Conservation (phyloP, 768 basidiomycete genomes). For the Baorangia bicolor region DNA sequence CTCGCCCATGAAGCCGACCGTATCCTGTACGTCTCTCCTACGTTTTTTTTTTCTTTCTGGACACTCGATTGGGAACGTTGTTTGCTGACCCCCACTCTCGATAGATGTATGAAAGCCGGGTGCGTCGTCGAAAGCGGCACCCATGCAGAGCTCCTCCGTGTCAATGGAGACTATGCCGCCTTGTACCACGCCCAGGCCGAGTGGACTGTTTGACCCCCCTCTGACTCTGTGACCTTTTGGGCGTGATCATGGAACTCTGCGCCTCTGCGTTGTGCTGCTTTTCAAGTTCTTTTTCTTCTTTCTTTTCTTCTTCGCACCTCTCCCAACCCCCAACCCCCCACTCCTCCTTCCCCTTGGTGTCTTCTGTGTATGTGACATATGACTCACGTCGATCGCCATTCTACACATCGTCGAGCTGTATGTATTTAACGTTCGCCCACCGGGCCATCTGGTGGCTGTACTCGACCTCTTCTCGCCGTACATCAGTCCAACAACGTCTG, state of each 20-base stretch:
- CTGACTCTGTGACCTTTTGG: too few species aligned
- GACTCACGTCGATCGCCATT: background rate
- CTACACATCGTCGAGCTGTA: too few species aligned
- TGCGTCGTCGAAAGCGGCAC: slow-evolving; percentile 31
- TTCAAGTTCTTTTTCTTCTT: background rate
- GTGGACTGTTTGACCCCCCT: background rate
- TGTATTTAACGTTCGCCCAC: too few species aligned
- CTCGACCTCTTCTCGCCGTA: too few species aligned
- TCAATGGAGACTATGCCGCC: slow-evolving; percentile 25
- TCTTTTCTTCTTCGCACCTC: background rate
- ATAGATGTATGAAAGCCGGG: slow-evolving; percentile 35
- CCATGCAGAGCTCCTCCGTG: slow-evolving; percentile 27
- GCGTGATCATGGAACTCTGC: too few species aligned
- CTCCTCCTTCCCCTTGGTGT: too few species aligned
- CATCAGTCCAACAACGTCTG: too few species aligned
- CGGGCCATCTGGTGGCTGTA: too few species aligned
- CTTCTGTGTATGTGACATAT: too few species aligned
- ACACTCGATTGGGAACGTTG: background rate
- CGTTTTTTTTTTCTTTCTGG: too few species aligned
- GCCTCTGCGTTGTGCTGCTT: background rate
- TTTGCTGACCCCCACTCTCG: background rate
- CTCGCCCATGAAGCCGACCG: slow-evolving; percentile 49
- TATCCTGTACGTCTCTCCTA: slow-evolving; percentile 55
- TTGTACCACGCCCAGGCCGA: slow-evolving; percentile 27
- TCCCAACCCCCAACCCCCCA: too few species aligned